Evolutionary conservation across 2,329 filamentous ascomycete genomes (phyloP).

Genomic region (Gaeumannomyces sp.): DNA sequence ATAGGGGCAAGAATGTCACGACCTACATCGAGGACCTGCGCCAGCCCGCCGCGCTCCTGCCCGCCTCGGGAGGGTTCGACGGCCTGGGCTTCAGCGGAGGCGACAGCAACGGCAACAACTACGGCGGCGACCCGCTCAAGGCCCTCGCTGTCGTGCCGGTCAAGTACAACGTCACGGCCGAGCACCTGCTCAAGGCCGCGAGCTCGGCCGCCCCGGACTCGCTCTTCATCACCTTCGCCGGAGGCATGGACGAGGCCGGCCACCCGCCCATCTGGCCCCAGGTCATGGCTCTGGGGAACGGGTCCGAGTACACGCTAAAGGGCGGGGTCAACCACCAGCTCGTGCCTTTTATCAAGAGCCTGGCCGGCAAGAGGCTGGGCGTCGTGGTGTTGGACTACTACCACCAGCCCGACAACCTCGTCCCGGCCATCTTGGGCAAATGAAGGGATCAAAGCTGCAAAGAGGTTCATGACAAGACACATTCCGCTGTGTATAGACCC

Average conservation of each 20-base stretch:
- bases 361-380: slow-evolving; percentile 38
- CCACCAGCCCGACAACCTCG: slow-evolving; percentile 33
- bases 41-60: slow-evolving; percentile 25
- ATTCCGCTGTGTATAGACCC: not conserved
- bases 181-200: slow-evolving; percentile 33
- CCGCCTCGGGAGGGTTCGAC: slow-evolving; percentile 3
- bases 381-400: slow-evolving; percentile 49
- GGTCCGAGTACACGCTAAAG: slow-evolving; percentile 26
- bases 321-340: slow-evolving; percentile 12
- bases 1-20: slow-evolving; percentile 21
- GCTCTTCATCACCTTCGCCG: slow-evolving; percentile 43
- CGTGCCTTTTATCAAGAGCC: slow-evolving; percentile 20
- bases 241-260: slow-evolving; percentile 33
- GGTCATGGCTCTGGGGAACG: slow-evolving; percentile 40
- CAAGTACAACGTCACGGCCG: slow-evolving; percentile 37
- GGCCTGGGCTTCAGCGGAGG: slow-evolving; percentile 13
- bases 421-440: slow-evolving; percentile 21
- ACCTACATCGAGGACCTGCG: slow-evolving; percentile 47
- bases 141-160: slow-evolving; percentile 21
- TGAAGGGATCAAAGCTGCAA: not conserved
- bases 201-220: slow-evolving; percentile 27
- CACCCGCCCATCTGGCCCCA: slow-evolving; percentile 33
- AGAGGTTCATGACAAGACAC: not conserved
- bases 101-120: slow-evolving; percentile 23
- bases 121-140: not conserved